Conservation (phyloP, 1,139 yeast genomes). For the Kazachstania sp. region DNA sequence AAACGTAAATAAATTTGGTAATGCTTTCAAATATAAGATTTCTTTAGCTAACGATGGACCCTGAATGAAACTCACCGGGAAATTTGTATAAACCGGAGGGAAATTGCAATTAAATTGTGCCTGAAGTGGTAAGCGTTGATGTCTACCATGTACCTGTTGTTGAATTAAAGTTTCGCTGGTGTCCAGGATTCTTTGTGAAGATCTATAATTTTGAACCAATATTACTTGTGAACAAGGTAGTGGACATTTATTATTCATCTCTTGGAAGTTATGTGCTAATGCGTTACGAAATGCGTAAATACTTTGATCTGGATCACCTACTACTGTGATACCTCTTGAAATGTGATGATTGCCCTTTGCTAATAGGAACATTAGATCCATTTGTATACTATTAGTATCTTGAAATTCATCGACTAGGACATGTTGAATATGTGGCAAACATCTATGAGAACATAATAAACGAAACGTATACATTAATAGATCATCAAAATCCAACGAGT, state of each 20-base stretch:
- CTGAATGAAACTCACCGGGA: constrained; percentile 42
- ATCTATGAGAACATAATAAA: constrained; percentile 40
- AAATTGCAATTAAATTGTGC: constrained; percentile 40
- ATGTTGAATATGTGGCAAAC: constrained; percentile 49
- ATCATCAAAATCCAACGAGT: constrained; percentile 75
- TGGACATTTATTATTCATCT: constrained; percentile 45
- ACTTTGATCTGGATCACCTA: constrained; percentile 96
- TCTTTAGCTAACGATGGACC: constrained; percentile 52
- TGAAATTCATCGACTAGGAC: constrained; percentile 92
- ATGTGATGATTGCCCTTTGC: constrained; percentile 35
- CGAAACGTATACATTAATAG: constrained; percentile 49
- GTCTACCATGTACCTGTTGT: constrained; percentile 43
- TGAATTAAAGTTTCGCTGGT: constrained; percentile 61
- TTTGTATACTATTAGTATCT: constrained; percentile 76
- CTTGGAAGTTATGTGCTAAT: constrained; percentile 53
- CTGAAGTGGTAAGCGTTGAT: constrained; percentile 34
- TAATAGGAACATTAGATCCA: constrained; percentile 55
- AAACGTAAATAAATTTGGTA: constrained; percentile 37
- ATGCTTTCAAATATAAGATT: constrained; percentile 38
- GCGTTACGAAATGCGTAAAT: constrained; percentile 88
- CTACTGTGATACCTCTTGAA: constrained; percentile 61
- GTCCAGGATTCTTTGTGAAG: constrained; percentile 57
- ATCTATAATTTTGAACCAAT: constrained; percentile 69
- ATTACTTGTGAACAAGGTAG: constrained; percentile 34
- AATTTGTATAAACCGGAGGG: constrained; percentile 42